These are phyloP conservation scores for Chrysosporium queenslandicum DNA, from an alignment of 2,329 filamentous ascomycete genomes.

Conservation along the genomic window DNA sequence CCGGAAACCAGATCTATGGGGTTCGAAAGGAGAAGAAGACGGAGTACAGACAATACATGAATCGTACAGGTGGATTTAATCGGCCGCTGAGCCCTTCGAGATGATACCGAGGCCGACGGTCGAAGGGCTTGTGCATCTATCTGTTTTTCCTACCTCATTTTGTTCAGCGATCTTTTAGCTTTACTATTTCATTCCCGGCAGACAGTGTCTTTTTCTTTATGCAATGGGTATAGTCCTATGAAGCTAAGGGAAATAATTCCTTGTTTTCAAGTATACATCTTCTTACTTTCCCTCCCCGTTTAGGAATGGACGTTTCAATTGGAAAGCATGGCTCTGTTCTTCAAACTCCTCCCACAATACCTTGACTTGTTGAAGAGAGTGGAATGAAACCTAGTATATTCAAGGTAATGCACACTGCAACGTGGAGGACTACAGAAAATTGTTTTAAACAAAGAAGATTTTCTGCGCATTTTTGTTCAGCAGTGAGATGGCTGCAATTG, in stretches of 20 bases:
- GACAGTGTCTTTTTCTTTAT: not conserved
- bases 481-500: too few species aligned
- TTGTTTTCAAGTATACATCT: not conserved
- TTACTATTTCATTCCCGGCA: not conserved
- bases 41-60: slow-evolving; percentile 94
- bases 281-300: not conserved
- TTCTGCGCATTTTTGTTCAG: too few species aligned
- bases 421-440: too few species aligned
- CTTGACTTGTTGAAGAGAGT: too few species aligned
- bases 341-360: too few species aligned
- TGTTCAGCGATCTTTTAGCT: not conserved
- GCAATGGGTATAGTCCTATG: not conserved
- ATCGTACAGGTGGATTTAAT: slow-evolving; percentile 43
- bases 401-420: too few species aligned
- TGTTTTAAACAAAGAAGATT: too few species aligned
- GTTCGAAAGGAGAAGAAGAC: slow-evolving; percentile 89
- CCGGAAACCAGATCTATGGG: slow-evolving; percentile 72
- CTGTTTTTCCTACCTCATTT: not conserved
- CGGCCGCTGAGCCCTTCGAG: slow-evolving; percentile 40
- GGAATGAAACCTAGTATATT: too few species aligned
- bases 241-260: not conserved
- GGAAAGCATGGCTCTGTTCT: too few species aligned
- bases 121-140: not conserved
- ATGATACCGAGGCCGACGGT: slow-evolving; percentile 17
- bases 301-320: not conserved